Evolutionary conservation across 768 basidiomycete species (phyloP), one percentile per base, ranked within the genome.

Genomic region (Xerocomellus chrysenteron): DNA sequence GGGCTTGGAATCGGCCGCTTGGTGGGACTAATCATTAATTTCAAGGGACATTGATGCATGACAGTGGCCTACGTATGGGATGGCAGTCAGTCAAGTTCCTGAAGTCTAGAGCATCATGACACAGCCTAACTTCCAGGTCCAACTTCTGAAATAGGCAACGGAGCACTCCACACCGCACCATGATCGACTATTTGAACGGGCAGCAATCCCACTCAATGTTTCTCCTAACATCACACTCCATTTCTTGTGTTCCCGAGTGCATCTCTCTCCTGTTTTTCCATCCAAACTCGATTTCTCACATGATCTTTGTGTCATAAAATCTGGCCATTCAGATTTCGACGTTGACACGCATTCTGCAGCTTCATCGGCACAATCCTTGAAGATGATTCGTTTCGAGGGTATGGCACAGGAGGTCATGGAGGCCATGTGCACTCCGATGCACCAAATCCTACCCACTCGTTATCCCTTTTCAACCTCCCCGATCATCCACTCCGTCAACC

Each of bases 341-440:
- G 19, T 47, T 26, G 19, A n/a, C 50, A 48, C 39, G 16, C 14
- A 17, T 30, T 43, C 21, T 21, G 21, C 30, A 26, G 5, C n/a
- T 41, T 39, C 47, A 42, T 48, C 46, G 40, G 37, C 54, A 10
- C 21, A 51, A 5, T 47, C 30, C 40, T 4, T 41, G n/a, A 50
- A 56, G 30, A 90, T 90, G 88, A 90, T 91, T 68, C 83, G 88
- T 51, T 90, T 90, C 78, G 88, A 90, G 69, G 81, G 78, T 53
- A 75, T 90, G 58, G 79, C 88, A 13, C 82, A 84, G 30, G 88
- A 90, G 64, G 86, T 90, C 47, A 83, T 87, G 80, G 86, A 89
- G 69, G 85, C 89, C 8, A 88, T 91, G 84, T 90, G 88, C 75
- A 91, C 88, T 0, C 89, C 89, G 0, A 90, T 91, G 89, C 88